phyloP scores from a whole-genome alignment of 768 basidiomycete genomes.

The Candolleomyces efflorescens region DNA sequence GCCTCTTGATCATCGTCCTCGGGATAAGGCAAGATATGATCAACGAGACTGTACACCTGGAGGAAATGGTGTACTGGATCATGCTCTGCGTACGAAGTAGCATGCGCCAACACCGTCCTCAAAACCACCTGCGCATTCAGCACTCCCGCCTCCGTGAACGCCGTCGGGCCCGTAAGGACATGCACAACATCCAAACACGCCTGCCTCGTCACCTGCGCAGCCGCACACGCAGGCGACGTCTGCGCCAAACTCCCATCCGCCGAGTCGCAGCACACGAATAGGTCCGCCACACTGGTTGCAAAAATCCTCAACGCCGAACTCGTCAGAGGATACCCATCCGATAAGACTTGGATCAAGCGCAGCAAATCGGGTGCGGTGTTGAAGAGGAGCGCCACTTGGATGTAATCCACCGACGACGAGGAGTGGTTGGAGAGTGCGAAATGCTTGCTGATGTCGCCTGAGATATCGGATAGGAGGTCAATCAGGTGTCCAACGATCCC shows the following conservation, averaged over 20 bases:
- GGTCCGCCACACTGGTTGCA: conserved; percentile 41
- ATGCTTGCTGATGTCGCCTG: conserved; percentile 48
- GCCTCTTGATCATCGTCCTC: neutral
- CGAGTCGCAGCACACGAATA: conserved; percentile 41
- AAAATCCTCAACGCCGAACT: conserved; percentile 45
- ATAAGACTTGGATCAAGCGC: conserved; percentile 43
- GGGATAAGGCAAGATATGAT: conserved; percentile 48
- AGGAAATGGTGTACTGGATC: conserved; percentile 57
- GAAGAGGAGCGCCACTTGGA: conserved; percentile 53
- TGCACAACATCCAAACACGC: conserved; percentile 49
- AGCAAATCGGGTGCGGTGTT: conserved; percentile 50
- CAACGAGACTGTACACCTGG: conserved; percentile 54
- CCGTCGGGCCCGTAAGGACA: conserved; percentile 31
- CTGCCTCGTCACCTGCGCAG: conserved; percentile 42
- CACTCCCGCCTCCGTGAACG: conserved; percentile 30
- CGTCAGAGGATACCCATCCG: conserved; percentile 44
- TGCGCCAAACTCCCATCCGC: conserved; percentile 33
- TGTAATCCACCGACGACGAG: conserved; percentile 31
- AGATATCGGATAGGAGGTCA: conserved; percentile 28
- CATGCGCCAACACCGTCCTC: conserved; percentile 51
- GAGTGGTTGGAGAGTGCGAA: conserved; percentile 41
- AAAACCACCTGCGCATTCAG: conserved; percentile 49
- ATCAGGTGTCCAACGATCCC: conserved; percentile 53
- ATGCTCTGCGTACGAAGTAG: conserved; percentile 28
- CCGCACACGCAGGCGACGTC: conserved; percentile 31